Conservation (phyloP, 2,329 filamentous ascomycete genomes). For the Calonectria pseudoreteaudii region DNA sequence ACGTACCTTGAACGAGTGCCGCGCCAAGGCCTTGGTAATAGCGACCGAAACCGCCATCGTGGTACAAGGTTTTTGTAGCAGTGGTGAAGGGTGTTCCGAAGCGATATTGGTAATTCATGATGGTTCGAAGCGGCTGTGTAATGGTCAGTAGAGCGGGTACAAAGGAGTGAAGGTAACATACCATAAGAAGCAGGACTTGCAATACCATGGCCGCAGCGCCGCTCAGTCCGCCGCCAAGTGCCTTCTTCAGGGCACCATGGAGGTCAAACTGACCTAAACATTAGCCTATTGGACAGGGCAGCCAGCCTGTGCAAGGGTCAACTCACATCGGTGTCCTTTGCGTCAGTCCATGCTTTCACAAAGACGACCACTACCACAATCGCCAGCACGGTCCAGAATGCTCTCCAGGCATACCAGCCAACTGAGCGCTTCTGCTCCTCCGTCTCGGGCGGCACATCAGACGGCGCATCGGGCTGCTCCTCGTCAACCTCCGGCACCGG, state of each 20-base stretch:
- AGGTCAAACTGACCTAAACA: slow-evolving; percentile 54
- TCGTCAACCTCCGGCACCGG: slow-evolving; percentile 2
- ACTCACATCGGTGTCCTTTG: slow-evolving; percentile 53
- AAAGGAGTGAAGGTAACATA: slow-evolving; percentile 25
- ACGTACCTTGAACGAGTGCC: slow-evolving; percentile 58
- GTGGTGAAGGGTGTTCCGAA: slow-evolving; percentile 55
- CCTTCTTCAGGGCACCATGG: slow-evolving; percentile 55
- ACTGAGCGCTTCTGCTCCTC: slow-evolving; percentile 14
- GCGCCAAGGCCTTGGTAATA: slow-evolving; percentile 60
- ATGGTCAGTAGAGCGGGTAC: not conserved
- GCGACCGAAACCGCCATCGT: slow-evolving; percentile 54
- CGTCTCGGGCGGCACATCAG: slow-evolving; percentile 1
- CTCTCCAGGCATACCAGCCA: slow-evolving; percentile 45
- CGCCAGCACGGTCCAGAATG: slow-evolving; percentile 50
- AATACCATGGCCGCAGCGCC: slow-evolving; percentile 62
- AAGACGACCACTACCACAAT: slow-evolving; percentile 51
- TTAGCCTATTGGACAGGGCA: not conserved
- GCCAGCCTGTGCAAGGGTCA: not conserved
- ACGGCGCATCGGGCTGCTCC: no score
- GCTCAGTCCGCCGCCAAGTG: slow-evolving; percentile 59
- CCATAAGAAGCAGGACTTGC: slow-evolving; percentile 61
- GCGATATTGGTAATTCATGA: slow-evolving; percentile 65
- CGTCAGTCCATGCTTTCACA: slow-evolving; percentile 59
- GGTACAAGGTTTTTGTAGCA: slow-evolving; percentile 55
- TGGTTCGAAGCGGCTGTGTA: slow-evolving; percentile 57